Conservation (phyloP, 2,329 filamentous ascomycete genomes). For the Calonectria hawksworthii region DNA sequence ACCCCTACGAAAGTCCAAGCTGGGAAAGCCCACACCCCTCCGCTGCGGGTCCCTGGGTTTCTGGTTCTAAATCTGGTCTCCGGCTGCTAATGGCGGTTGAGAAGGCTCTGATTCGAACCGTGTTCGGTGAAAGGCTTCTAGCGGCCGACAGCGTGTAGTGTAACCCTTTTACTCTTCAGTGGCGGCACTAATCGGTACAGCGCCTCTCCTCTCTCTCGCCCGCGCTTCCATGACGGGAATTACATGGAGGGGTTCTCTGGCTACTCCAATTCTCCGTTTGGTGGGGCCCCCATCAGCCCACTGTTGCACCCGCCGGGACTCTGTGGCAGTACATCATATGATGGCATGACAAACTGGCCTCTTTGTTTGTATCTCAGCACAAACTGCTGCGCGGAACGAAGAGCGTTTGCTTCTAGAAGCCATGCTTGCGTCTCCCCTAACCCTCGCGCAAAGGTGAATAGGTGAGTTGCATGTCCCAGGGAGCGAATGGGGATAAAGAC, state of each 20-base stretch:
- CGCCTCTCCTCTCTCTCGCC: not conserved
- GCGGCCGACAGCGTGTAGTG: constrained; percentile 16
- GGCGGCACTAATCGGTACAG: not conserved
- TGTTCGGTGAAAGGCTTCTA: constrained; percentile 17
- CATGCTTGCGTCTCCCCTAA: not conserved
- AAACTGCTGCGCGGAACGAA: not conserved
- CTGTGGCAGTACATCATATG: constrained; percentile 3
- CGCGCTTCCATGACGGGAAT: not conserved
- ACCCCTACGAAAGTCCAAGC: not conserved
- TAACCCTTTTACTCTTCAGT: not conserved
- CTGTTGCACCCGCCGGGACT: not conserved
- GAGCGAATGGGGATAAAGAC: constrained; percentile 3
- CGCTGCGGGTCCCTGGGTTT: not conserved
- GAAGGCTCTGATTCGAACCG: not conserved
- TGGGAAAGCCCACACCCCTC: not conserved
- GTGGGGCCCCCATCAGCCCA: constrained; percentile 27
- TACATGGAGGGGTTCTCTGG: constrained; percentile 18
- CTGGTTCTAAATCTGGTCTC: not conserved
- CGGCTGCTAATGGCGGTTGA: not conserved
- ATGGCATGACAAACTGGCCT: constrained; percentile 16
- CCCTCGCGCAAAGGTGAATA: not conserved
- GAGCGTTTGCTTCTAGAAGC: not conserved
- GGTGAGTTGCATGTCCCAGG: not conserved
- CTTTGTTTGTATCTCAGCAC: not conserved
- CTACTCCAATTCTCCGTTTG: constrained; percentile 23